A percentile compares a stretch with the other conserved stretches of the same genome.
phyloP scores from a whole-genome alignment of 129 eudicot genomes.

The Chrysanthemum makinoi region DNA sequence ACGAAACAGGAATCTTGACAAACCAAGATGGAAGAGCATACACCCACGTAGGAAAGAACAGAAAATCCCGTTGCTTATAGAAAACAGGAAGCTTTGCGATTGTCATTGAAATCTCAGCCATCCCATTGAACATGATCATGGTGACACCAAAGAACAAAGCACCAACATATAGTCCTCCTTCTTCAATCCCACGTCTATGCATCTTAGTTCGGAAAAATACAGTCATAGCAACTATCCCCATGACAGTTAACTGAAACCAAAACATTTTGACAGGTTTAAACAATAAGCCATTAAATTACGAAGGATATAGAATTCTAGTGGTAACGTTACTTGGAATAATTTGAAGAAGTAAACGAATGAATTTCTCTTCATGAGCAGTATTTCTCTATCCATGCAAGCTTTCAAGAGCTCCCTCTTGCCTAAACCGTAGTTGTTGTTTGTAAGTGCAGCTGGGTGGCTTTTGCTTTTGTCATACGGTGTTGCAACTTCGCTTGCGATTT shows the following conservation, averaged over 20 bases:
- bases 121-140: conserved; percentile 56
- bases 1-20: conserved; percentile 55
- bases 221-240: conserved; percentile 57
- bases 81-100: conserved; percentile 77
- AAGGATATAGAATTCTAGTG: background rate
- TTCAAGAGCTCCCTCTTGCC: conserved; percentile 51
- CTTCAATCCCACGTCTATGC: conserved; percentile 37
- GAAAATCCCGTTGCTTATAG: conserved; percentile 76
- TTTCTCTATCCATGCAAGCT: conserved; percentile 51
- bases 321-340: conserved; percentile 39
- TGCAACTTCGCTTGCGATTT: conserved; percentile 39
- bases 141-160: conserved; percentile 45
- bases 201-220: conserved; percentile 62
- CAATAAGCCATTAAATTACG: background rate
- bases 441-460: conserved; percentile 77
- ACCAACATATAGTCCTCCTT: conserved; percentile 48
- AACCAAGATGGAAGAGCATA: conserved; percentile 77
- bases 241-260: conserved; percentile 41
- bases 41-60: conserved; percentile 76
- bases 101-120: conserved; percentile 69
- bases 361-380: conserved; percentile 61
- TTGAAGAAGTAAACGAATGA: conserved; percentile 50
- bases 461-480: conserved; percentile 48
- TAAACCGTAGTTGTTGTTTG: conserved; percentile 46
- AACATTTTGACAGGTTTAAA: background rate